Evolutionary conservation across 2,329 filamentous ascomycete species (phyloP).

Genomic region (Penicillium aurantiogriseum): DNA sequence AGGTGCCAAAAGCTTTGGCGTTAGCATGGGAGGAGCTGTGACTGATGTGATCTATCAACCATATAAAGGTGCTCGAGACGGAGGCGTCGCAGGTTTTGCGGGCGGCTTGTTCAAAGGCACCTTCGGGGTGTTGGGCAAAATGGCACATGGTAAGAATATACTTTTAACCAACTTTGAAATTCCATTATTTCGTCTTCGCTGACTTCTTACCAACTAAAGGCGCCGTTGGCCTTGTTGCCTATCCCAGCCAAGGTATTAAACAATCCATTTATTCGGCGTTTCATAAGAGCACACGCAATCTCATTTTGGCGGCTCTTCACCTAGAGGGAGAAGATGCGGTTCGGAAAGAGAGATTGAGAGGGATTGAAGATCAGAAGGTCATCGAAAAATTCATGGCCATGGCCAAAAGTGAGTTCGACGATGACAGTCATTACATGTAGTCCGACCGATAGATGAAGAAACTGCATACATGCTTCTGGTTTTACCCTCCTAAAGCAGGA

Average conservation of each 20-base stretch:
- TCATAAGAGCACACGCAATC: not conserved
- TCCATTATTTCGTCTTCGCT: not conserved
- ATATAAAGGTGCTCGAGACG: constrained; percentile 31
- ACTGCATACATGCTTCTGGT: not conserved
- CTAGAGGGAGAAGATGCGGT: not conserved
- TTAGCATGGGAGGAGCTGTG: constrained; percentile 35
- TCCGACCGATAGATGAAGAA: not conserved
- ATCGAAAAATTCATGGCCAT: not conserved
- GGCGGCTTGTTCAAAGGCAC: constrained; percentile 38
- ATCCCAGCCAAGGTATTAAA: not conserved
- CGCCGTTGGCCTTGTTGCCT: not conserved
- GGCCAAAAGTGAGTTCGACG: not conserved
- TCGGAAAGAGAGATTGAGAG: not conserved
- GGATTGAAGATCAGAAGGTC: not conserved
- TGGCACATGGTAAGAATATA: not conserved
- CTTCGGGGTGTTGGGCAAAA: not conserved
- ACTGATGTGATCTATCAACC: constrained; percentile 33
- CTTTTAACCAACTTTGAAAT: too few relatives aligned
- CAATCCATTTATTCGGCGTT: not conserved
- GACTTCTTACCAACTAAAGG: not conserved
- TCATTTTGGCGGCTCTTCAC: not conserved
- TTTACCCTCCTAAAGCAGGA: not conserved
- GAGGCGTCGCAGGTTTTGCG: constrained; percentile 32
- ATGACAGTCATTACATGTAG: not conserved
- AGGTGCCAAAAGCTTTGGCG: constrained; percentile 34